Evolutionary conservation across 208 protist species (phyloP).

Genomic region (Porcisia hertigi): DNA sequence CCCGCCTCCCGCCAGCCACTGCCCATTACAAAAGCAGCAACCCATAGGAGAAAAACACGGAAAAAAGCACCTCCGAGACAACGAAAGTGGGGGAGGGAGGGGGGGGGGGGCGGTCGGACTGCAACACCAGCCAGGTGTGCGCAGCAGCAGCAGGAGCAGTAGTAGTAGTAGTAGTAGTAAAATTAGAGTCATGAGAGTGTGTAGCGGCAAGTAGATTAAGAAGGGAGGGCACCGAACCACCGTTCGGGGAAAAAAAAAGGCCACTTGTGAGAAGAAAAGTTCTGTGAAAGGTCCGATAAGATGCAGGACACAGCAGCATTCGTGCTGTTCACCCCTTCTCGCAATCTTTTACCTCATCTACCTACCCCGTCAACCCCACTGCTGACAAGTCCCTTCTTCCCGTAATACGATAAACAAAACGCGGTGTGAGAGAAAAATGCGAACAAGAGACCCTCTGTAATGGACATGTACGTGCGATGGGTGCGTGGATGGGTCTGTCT

Average conservation of each 20-base stretch:
- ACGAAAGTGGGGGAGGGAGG: too few species aligned
- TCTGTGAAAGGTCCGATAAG: neutral
- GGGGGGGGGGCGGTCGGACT: too few species aligned
- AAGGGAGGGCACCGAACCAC: neutral
- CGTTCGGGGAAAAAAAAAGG: neutral
- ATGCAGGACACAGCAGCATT: neutral
- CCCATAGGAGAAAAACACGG: neutral
- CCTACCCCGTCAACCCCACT: neutral
- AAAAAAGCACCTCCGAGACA: neutral
- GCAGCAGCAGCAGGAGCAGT: slow-evolving; percentile 7
- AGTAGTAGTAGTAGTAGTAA: too few species aligned
- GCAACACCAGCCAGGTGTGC: neutral
- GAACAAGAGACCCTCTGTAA: neutral
- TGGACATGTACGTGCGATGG: neutral
- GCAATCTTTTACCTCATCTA: neutral
- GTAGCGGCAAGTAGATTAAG: neutral
- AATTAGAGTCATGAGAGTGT: neutral
- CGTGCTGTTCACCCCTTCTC: neutral
- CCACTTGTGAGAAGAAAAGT: neutral
- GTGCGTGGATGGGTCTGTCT: neutral
- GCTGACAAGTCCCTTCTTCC: neutral
- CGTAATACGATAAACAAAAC: neutral
- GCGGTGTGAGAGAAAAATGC: neutral
- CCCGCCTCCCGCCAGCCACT: neutral
- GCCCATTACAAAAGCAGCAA: neutral